Evolutionary conservation across 352 stramenopile species (phyloP), one percentile per base, ranked within the genome.

Genomic region (Blastocystis sp.): DNA sequence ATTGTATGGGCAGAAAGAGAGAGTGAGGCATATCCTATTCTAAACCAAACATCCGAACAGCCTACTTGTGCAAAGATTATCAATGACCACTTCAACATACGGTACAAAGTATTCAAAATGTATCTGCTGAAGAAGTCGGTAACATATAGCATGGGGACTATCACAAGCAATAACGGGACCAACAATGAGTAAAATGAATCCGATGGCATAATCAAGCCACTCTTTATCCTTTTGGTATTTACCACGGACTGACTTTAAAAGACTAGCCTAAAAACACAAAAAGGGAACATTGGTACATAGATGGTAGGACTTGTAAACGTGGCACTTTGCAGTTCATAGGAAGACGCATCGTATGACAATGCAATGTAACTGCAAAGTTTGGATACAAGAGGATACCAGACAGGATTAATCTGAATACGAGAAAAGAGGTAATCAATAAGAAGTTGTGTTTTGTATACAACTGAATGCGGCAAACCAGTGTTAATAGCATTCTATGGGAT

Each of bases 41-140:
- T 4, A 72, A 21, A 48, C 1, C 6, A 44, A 72, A 21, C 6
- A 21, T 44, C n/a, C 42, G 51, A 16, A 48, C 61, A 24, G 49
- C 38, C 21, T 44, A 69, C 57, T 1, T 11, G 29, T 72, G 42
- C 61, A 72, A 7, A 72, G 6, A n/a, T 49, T 44, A 44, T 72
- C 61, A 46, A 72, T 72, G 21, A 72, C 27, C n/a, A 44, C 4
- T 27, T 49, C n/a, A 9, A 24, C 61, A 48, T 49, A 72, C n/a
- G 61, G 32, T 42, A 32, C 27, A 46, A 72, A 72, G 21, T 8
- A 72, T 7, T 72, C 61, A 72, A 72, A 72, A 11, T 72, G 36
- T 27, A 72, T 44, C 6, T 36, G 40, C 8, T 36, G 3, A 1
- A 72, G 32, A 9, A 49, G 42, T 6, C 34, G 61, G 42, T 72